phyloP scores from a whole-genome alignment of 306 rosid species.

The Prunus padus region DNA sequence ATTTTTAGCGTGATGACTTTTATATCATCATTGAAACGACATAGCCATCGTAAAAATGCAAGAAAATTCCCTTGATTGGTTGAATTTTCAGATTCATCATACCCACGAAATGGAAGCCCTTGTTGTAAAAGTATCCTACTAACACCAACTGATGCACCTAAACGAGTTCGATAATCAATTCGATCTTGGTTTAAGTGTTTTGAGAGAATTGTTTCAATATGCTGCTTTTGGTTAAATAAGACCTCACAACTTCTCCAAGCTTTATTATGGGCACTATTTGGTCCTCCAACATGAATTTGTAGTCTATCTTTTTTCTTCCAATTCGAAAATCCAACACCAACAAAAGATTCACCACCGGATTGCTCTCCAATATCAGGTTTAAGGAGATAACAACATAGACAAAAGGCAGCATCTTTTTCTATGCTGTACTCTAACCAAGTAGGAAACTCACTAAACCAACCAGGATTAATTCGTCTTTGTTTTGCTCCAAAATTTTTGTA shows the following conservation, averaged over 20 bases:
- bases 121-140: background rate
- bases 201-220: background rate
- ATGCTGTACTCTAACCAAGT: slow-evolving; percentile 5
- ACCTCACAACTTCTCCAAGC: no score
- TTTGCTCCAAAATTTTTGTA: background rate
- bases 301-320: no score
- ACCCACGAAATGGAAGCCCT: background rate
- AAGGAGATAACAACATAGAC: background rate
- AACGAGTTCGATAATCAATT: background rate
- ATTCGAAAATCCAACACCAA: no score
- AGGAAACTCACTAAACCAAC: background rate
- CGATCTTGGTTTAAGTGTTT: background rate
- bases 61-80: background rate
- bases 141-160: background rate
- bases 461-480: background rate
- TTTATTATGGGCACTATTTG: no score
- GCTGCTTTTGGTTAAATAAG: no score
- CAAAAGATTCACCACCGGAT: no score
- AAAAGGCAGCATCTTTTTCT: background rate
- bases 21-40: background rate
- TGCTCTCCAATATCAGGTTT: no score
- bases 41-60: background rate
- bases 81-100: background rate
- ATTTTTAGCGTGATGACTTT: background rate
- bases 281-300: no score